Evolutionary conservation across 768 basidiomycete species (phyloP).

Genomic region (Pulveroboletus sp.): DNA sequence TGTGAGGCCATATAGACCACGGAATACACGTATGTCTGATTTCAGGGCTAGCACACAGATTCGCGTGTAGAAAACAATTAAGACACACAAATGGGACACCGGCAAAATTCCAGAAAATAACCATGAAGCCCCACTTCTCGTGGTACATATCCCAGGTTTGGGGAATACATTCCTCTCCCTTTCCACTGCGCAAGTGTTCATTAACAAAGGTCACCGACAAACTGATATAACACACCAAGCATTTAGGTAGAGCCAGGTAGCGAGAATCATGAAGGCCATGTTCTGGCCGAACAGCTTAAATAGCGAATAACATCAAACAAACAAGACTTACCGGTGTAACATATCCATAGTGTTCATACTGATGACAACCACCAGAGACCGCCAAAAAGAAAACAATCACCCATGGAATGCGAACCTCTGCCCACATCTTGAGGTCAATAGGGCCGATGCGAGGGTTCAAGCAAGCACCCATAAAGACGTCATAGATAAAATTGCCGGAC

Average conservation of each 20-base stretch:
- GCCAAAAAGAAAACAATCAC: conserved; percentile 91
- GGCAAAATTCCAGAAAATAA: conserved; percentile 97
- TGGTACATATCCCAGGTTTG: conserved; percentile 99
- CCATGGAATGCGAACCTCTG: conserved; percentile 96
- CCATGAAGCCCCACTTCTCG: conserved; percentile 98
- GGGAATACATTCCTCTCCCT: conserved; percentile 92
- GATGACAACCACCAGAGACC: conserved; percentile 90
- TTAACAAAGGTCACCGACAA: background rate
- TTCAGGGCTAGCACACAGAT: background rate
- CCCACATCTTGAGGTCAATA: conserved; percentile 98
- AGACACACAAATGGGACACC: conserved; percentile 82
- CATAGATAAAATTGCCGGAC: conserved; percentile 93
- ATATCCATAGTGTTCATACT: conserved; percentile 88
- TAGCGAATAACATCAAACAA: background rate
- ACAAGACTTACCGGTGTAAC: conserved; percentile 71
- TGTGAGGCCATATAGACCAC: conserved; percentile 97
- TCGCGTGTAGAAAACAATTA: background rate
- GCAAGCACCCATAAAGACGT: conserved; percentile 93
- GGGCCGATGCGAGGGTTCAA: conserved; percentile 90
- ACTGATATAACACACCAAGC: conserved; percentile 58
- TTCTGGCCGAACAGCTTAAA: conserved; percentile 48
- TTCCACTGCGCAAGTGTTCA: conserved; percentile 47
- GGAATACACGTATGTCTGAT: conserved; percentile 92
- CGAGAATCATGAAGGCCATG: conserved; percentile 94
- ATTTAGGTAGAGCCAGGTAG: conserved; percentile 94